Evolutionary conservation across 768 basidiomycete genomes (phyloP).

Genomic region (Tremella mesenterica): DNA sequence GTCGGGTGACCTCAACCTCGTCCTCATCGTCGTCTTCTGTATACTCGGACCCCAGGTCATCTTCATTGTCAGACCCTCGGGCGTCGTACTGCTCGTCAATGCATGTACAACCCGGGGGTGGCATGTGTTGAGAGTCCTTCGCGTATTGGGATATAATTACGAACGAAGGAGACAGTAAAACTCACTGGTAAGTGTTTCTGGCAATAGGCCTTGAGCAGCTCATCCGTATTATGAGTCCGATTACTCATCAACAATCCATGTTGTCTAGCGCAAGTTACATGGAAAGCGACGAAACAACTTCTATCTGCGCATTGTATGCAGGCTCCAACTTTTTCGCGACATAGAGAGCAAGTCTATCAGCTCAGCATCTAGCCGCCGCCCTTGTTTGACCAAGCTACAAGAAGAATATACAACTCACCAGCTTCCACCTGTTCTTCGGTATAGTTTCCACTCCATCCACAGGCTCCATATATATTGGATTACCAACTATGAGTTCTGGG

Average conservation of each 20-base stretch:
- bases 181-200: slow-evolving; percentile 84
- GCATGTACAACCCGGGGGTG: neutral
- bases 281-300: slow-evolving; percentile 86
- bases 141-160: too few relatives aligned
- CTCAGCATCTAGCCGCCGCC: neutral
- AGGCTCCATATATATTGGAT: slow-evolving; percentile 97
- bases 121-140: too few relatives aligned
- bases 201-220: slow-evolving; percentile 65
- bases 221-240: slow-evolving; percentile 37
- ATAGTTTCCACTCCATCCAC: slow-evolving; percentile 81
- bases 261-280: slow-evolving; percentile 84
- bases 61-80: neutral
- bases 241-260: slow-evolving; percentile 59
- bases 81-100: slow-evolving; percentile 1
- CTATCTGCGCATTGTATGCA: slow-evolving; percentile 92
- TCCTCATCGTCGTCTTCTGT: slow-evolving; percentile 46
- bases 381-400: neutral
- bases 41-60: slow-evolving; percentile 32
- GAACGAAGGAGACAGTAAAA: neutral
- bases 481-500: slow-evolving; percentile 83
- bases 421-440: slow-evolving; percentile 83
- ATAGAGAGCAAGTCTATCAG: slow-evolving; percentile 58
- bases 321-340: slow-evolving; percentile 60
- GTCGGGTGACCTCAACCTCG: slow-evolving; percentile 44
- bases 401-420: slow-evolving; percentile 59